Conservation (phyloP, 2,329 filamentous ascomycete species). For the Cladosporium sp. region DNA sequence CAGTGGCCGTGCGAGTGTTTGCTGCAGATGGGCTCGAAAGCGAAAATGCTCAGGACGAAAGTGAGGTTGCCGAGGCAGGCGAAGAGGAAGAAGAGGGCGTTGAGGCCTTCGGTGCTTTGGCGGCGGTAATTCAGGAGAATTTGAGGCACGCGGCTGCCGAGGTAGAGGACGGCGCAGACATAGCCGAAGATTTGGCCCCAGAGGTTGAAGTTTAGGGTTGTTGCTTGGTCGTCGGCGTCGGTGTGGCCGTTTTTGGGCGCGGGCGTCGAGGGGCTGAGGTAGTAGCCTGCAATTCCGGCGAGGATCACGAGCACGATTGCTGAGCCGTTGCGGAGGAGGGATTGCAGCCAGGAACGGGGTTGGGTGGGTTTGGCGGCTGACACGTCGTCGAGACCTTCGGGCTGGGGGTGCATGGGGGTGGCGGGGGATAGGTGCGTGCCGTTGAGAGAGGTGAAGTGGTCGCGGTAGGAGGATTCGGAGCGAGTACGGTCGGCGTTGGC, state of each 20-base stretch:
- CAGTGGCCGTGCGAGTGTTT: slow-evolving; percentile 29
- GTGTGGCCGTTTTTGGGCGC: slow-evolving; percentile 17
- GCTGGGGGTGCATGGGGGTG: slow-evolving; percentile 66
- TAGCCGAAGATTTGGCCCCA: slow-evolving; percentile 91
- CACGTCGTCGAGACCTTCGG: slow-evolving; percentile 30
- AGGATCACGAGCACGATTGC: slow-evolving; percentile 76
- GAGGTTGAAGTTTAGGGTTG: slow-evolving; percentile 61
- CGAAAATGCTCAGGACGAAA: slow-evolving; percentile 86
- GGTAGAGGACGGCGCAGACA: slow-evolving; percentile 82
- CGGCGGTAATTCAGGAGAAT: slow-evolving; percentile 86
- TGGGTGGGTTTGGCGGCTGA: slow-evolving; percentile 35
- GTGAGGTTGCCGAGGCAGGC: slow-evolving; percentile 93
- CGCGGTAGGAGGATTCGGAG: slow-evolving; percentile 38
- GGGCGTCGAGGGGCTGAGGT: slow-evolving; percentile 53
- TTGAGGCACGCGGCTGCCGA: slow-evolving; percentile 84
- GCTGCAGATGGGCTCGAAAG: slow-evolving; percentile 72
- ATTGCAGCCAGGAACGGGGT: slow-evolving; percentile 38
- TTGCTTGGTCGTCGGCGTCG: slow-evolving; percentile 36
- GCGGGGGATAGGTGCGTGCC: slow-evolving; percentile 71
- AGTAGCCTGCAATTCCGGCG: slow-evolving; percentile 83
- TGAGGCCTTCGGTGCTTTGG: slow-evolving; percentile 89
- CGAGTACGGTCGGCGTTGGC: slow-evolving; percentile 23
- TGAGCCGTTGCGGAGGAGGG: slow-evolving; percentile 66
- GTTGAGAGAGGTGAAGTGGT: slow-evolving; percentile 55
- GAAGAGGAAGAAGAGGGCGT: slow-evolving; percentile 92